phyloP scores from a whole-genome alignment of 495 filamentous ascomycete genomes.

The Aspergillus conjunctus region DNA sequence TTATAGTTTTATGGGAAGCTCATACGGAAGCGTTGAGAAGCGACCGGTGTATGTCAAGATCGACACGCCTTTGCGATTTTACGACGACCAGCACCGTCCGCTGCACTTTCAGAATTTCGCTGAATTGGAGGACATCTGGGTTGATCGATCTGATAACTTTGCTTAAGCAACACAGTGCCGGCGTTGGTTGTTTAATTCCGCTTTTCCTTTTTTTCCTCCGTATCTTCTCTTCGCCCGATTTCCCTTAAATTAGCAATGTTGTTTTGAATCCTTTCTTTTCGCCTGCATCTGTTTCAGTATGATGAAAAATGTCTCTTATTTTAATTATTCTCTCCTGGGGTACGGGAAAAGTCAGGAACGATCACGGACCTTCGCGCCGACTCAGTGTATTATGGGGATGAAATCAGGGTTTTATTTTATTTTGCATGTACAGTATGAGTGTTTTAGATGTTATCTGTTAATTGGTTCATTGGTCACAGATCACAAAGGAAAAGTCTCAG shows the following conservation, averaged over 20 bases:
- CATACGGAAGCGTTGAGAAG: slow-evolving; percentile 86
- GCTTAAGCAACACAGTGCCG: slow-evolving; percentile 52
- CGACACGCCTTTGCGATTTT: slow-evolving; percentile 87
- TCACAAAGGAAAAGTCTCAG: not conserved
- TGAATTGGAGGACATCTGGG: slow-evolving; percentile 87
- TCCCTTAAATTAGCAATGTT: slow-evolving; percentile 9
- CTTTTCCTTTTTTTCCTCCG: slow-evolving; percentile 22
- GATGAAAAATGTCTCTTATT: slow-evolving; percentile 17
- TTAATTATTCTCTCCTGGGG: slow-evolving; percentile 25
- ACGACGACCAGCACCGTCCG: slow-evolving; percentile 88
- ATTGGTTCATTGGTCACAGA: slow-evolving; percentile 8
- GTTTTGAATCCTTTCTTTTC: slow-evolving; percentile 4
- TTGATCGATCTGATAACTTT: slow-evolving; percentile 85
- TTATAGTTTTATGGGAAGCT: slow-evolving; percentile 94
- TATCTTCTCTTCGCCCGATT: slow-evolving; percentile 14
- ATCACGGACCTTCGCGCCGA: not conserved
- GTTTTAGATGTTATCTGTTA: slow-evolving; percentile 13
- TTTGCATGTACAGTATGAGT: slow-evolving; percentile 21
- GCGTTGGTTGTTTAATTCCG: slow-evolving; percentile 27
- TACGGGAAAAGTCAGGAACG: slow-evolving; percentile 29
- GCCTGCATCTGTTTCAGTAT: slow-evolving; percentile 21
- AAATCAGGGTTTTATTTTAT: slow-evolving; percentile 3
- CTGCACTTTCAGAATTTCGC: slow-evolving; percentile 95
- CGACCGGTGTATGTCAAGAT: slow-evolving; percentile 87
- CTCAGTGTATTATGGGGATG: slow-evolving; percentile 10